Evolutionary conservation across 352 stramenopile genomes (phyloP).

Genomic region (Pilasporangium apinafurcum): DNA sequence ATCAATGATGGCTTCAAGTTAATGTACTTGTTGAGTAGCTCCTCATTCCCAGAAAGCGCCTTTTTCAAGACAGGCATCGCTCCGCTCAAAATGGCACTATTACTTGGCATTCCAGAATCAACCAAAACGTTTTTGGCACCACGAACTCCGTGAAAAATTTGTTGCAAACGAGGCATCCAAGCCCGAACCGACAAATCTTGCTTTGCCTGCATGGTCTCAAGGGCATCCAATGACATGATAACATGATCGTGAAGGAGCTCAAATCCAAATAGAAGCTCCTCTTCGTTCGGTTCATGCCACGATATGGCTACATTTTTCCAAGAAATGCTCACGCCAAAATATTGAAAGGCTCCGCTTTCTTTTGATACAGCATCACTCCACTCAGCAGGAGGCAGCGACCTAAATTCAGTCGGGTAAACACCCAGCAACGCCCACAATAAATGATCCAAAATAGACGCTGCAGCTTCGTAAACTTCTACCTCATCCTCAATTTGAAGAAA

Average conservation of each 20-base stretch:
- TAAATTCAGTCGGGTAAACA: slow-evolving; percentile 57
- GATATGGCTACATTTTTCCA: slow-evolving; percentile 40
- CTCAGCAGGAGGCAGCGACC: slow-evolving; percentile 38
- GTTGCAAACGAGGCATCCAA: slow-evolving; percentile 42
- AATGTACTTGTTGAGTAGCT: slow-evolving; percentile 25
- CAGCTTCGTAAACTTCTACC: slow-evolving; percentile 54
- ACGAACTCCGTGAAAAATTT: slow-evolving; percentile 29
- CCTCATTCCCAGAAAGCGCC: slow-evolving; percentile 16
- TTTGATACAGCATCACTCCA: slow-evolving; percentile 32
- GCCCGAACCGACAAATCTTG: slow-evolving; percentile 31
- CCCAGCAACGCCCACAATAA: slow-evolving; percentile 33
- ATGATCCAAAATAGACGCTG: slow-evolving; percentile 30
- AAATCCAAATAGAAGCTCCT: slow-evolving; percentile 45
- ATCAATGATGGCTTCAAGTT: slow-evolving; percentile 37
- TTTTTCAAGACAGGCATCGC: slow-evolving; percentile 28
- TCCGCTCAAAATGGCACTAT: slow-evolving; percentile 25
- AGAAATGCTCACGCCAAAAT: slow-evolving; percentile 37
- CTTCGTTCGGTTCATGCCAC: slow-evolving; percentile 61
- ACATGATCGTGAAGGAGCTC: slow-evolving; percentile 49
- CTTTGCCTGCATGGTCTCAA: slow-evolving; percentile 14
- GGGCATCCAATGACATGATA: slow-evolving; percentile 16
- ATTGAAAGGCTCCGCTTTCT: slow-evolving; percentile 49
- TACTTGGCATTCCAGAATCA: slow-evolving; percentile 14
- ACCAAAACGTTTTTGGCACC: slow-evolving; percentile 49
- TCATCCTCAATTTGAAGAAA: slow-evolving; percentile 38